These are phyloP conservation scores for Bipolaris gigantea DNA, from an alignment of 2,329 filamentous ascomycete genomes.

Conservation along the genomic window DNA sequence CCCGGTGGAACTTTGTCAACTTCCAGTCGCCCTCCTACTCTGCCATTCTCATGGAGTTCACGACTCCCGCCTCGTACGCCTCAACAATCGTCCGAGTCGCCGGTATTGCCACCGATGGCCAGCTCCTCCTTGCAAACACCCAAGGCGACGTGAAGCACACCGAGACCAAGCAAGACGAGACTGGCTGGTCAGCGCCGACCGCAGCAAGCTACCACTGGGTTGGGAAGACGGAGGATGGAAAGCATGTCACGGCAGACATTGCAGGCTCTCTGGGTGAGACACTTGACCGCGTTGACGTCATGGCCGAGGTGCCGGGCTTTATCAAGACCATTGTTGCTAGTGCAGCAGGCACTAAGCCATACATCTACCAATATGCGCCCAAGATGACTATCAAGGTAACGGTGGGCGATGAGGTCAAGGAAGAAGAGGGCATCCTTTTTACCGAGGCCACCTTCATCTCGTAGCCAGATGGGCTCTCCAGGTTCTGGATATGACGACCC, in stretches of 20 bases:
- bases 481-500: slow-evolving; percentile 20
- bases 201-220: slow-evolving; percentile 75
- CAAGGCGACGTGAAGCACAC: slow-evolving; percentile 69
- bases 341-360: slow-evolving; percentile 90
- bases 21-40: slow-evolving; percentile 88
- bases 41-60: slow-evolving; percentile 93
- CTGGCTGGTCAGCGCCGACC: slow-evolving; percentile 86
- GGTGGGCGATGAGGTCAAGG: slow-evolving; percentile 75
- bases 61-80: slow-evolving; percentile 89
- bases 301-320: slow-evolving; percentile 94
- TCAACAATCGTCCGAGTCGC: slow-evolving; percentile 81
- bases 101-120: slow-evolving; percentile 76
- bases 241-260: slow-evolving; percentile 69
- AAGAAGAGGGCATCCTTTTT: slow-evolving; percentile 79
- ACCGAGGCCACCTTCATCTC: slow-evolving; percentile 97
- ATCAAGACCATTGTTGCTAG: slow-evolving; percentile 91
- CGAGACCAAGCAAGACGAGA: slow-evolving; percentile 73
- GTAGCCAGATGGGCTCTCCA: slow-evolving; percentile 42
- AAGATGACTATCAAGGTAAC: slow-evolving; percentile 79
- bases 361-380: slow-evolving; percentile 92
- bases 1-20: slow-evolving; percentile 89
- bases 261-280: slow-evolving; percentile 69
- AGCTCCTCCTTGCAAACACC: slow-evolving; percentile 74
- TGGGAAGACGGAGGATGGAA: slow-evolving; percentile 75
- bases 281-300: slow-evolving; percentile 86